Conservation (phyloP, 1,139 yeast species). For the Geotrichum australiense region DNA sequence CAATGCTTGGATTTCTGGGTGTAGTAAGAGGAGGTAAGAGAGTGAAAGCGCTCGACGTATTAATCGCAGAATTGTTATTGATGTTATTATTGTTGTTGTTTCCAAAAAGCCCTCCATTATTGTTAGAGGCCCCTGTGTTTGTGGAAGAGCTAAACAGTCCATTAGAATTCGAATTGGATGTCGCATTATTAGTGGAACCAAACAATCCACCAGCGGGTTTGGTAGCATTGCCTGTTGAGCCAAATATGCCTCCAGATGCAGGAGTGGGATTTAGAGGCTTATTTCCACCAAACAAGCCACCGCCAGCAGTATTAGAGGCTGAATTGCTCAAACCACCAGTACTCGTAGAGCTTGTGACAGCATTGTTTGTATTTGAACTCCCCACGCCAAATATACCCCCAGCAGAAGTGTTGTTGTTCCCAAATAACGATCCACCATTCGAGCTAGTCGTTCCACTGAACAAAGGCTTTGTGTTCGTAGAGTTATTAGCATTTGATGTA, state of each 20-base stretch:
- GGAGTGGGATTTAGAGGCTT: background rate
- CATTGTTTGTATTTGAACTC: too few species aligned
- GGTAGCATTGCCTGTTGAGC: conserved; percentile 9
- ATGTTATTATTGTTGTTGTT: conserved; percentile 12
- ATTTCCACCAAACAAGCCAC: conserved; percentile 28
- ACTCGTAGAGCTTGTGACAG: too few species aligned
- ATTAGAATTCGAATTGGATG: conserved; percentile 17
- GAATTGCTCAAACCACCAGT: too few species aligned
- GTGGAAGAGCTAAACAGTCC: conserved; percentile 4
- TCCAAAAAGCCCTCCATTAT: conserved; percentile 39
- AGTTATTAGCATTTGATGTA: too few species aligned
- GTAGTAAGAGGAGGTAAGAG: conserved; percentile 10
- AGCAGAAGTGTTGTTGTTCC: conserved; percentile 17
- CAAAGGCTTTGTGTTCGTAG: too few species aligned
- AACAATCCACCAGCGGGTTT: conserved; percentile 26
- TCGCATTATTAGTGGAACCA: conserved; percentile 18
- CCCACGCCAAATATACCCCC: conserved; percentile 17
- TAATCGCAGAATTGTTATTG: conserved; percentile 9
- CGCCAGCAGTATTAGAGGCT: conserved; percentile 13
- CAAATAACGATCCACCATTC: conserved; percentile 26
- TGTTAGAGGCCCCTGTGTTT: conserved; percentile 18
- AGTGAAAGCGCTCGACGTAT: background rate
- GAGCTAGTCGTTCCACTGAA: too few species aligned
- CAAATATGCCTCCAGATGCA: conserved; percentile 27
- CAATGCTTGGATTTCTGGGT: background rate